Base-by-base conservation (phyloP, 2,329 filamentous ascomycete genomes). In the Aureobasidium namibiae region DNA sequence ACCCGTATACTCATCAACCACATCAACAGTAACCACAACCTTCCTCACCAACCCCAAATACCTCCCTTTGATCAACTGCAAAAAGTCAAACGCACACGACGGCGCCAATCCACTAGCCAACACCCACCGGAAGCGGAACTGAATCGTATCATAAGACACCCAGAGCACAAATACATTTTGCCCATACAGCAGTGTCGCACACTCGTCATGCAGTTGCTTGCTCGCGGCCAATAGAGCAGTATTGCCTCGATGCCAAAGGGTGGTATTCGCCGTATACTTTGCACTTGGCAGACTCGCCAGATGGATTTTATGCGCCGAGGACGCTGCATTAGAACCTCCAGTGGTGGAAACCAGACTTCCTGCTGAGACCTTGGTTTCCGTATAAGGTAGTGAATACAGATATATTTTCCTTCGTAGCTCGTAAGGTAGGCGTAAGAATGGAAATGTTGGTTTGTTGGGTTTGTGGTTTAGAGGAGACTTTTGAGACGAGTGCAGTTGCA, bases 1-100 rank as follows among this genome's bases (percentile, higher is more conserved):
- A 4, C 76, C 77, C 0, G 75, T 78, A 56, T 79, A 79, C 41
- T 71, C 70, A 63, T 80, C 78, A 26, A 78, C 74, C 56, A 75
- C 73, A 66, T 79, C 75, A 2, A 80, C 70, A 48, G 73, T 74
- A 9, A 80, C 65, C 42, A 77, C 60, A 36, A 76, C 73, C 31
- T 72, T 68, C 64, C 69, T 73, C 8, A 80, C 70, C 21, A 73
- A 63, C 45, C 70, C 50, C 54, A 78, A 56, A 63, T 78, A 78
- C 34, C 68, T 65, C 0, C 2, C n/a, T 61, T 68, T 64, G 6
- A 74, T 70, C 48, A 80, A 72, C 18, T 74, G 67, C 10, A 79
- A 67, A 60, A 78, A 78, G 13, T 66, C 61, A 53, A 72, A 73
- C 3, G 68, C 65, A 3, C 70, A 66, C 49, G 68, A 75, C 1